Conservation (phyloP, 2,329 filamentous ascomycete species). For the Diaporthe ampelina region DNA sequence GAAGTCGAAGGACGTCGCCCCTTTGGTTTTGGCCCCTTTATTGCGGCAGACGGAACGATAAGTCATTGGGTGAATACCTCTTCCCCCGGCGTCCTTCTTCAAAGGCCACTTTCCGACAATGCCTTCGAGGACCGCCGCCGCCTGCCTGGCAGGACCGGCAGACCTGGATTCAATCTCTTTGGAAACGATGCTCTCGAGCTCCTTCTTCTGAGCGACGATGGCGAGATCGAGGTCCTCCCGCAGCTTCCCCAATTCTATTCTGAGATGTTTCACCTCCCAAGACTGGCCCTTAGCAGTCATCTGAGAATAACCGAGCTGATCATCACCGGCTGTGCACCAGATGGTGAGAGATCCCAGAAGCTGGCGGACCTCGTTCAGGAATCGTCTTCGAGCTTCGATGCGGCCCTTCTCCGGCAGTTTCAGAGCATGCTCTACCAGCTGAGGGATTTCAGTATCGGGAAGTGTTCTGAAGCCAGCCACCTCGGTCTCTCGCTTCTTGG, state of each 20-base stretch:
- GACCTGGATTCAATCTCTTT: not conserved
- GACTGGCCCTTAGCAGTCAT: conserved; percentile 13
- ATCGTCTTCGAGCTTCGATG: conserved; percentile 58
- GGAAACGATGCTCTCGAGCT: not conserved
- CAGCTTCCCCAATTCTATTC: not conserved
- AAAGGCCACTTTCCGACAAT: not conserved
- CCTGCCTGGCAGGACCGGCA: not conserved
- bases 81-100: not conserved
- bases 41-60: conserved; percentile 27
- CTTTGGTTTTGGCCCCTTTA: not conserved
- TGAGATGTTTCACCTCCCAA: conserved; percentile 20
- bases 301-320: not conserved
- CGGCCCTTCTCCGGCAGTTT: conserved; percentile 60
- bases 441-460: conserved; percentile 71
- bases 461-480: conserved; percentile 63
- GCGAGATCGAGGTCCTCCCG: not conserved
- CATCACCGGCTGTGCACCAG: conserved; percentile 32
- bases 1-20: conserved; percentile 26
- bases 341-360: conserved; percentile 66
- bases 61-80: not conserved
- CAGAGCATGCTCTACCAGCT: conserved; percentile 70
- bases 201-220: not conserved
- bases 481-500: conserved; percentile 46
- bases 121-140: not conserved
- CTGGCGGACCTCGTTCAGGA: conserved; percentile 65